Evolutionary conservation across 192 early-diverging fungal genomes (phyloP).

Genomic region (Backusella macrospora): DNA sequence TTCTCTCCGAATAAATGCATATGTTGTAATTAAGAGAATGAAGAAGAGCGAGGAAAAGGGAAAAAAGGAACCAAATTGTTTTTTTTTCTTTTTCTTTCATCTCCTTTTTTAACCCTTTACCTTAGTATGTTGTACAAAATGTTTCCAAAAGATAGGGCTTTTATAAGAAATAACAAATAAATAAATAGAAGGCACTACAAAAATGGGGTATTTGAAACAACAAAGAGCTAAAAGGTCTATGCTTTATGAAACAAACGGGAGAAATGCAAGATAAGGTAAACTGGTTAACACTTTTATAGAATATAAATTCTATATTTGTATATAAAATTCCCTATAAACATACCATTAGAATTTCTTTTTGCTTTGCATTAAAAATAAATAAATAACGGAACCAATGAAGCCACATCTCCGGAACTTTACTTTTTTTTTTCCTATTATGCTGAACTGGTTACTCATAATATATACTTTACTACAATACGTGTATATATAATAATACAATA

Average conservation of each 20-base stretch:
- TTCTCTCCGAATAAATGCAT: background rate
- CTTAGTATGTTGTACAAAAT: background rate
- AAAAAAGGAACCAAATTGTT: background rate
- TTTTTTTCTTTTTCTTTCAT: background rate
- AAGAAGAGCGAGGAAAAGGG: background rate
- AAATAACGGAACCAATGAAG: slow-evolving; percentile 5
- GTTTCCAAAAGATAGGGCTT: background rate
- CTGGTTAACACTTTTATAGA: background rate
- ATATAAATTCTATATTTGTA: slow-evolving; percentile 16
- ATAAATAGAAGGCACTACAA: background rate
- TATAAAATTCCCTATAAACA: background rate
- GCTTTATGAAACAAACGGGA: background rate
- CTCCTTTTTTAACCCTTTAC: background rate
- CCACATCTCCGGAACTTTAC: background rate
- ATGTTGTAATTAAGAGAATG: background rate
- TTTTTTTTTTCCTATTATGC: background rate
- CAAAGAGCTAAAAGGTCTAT: background rate
- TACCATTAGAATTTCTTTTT: background rate
- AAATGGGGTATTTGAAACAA: background rate
- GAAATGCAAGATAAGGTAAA: slow-evolving; percentile 10
- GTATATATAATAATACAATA: background rate
- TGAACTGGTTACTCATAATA: background rate
- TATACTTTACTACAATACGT: background rate
- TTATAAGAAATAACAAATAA: background rate
- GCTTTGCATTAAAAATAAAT: background rate